Conservation (phyloP, 78 protist species). For the Protostelium mycophagum region DNA sequence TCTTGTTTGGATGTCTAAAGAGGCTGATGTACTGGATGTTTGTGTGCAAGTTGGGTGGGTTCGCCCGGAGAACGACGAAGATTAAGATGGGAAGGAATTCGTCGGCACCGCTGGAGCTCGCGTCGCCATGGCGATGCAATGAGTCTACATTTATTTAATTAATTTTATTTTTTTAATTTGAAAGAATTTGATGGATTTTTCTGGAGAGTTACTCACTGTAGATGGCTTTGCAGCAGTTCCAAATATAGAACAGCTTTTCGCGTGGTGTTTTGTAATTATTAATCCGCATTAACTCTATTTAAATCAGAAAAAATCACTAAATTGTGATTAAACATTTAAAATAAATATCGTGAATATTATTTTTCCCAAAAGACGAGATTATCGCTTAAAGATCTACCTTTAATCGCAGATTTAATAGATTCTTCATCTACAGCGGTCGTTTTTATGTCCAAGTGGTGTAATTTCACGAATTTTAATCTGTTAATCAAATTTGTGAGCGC, state of each 20-base stretch:
- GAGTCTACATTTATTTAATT: too few relatives aligned
- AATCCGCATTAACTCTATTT: constrained; percentile 32
- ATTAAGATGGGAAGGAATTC: constrained; percentile 78
- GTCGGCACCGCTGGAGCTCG: constrained; percentile 75
- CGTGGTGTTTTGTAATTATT: constrained; percentile 75
- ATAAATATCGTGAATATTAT: constrained; percentile 37
- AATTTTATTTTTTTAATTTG: too few relatives aligned
- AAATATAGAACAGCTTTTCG: constrained; percentile 74
- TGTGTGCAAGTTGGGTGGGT: constrained; percentile 58
- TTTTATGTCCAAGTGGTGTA: constrained; percentile 32
- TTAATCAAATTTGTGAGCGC: not conserved
- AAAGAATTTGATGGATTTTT: not conserved
- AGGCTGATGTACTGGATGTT: constrained; percentile 52
- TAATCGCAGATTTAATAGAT: constrained; percentile 39
- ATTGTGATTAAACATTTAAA: constrained; percentile 14
- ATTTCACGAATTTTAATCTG: not conserved
- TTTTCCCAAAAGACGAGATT: constrained; percentile 22
- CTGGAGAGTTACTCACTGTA: not conserved
- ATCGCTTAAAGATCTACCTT: constrained; percentile 16
- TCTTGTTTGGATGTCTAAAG: constrained; percentile 37
- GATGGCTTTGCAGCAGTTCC: constrained; percentile 74
- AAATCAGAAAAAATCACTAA: constrained; percentile 9
- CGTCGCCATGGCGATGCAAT: too few relatives aligned
- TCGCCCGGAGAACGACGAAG: constrained; percentile 64
- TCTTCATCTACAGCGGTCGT: constrained; percentile 15